Conservation (phyloP, 208 protist genomes). For the Tritrichomonas musculus region DNA sequence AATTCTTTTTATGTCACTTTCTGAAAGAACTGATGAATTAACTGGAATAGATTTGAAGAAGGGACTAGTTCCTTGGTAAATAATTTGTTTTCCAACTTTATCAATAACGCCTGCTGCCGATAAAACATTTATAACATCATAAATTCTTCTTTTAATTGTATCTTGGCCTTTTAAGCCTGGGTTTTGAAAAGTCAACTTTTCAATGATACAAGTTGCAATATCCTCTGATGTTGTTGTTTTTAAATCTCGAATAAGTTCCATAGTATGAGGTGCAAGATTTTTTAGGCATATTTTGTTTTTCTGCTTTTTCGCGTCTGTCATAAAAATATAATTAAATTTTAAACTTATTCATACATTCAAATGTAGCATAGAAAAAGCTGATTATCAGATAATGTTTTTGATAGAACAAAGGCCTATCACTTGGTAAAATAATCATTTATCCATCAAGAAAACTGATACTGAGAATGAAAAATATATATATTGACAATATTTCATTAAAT, state of each 20-base stretch:
- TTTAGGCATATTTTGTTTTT: slow-evolving; percentile 14
- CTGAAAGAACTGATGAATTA: not conserved
- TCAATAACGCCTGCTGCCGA: not conserved
- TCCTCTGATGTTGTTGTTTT: slow-evolving; percentile 11
- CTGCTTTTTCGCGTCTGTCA: too few relatives aligned
- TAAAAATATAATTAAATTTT: too few relatives aligned
- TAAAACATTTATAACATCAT: slow-evolving; percentile 29
- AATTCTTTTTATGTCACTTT: not conserved
- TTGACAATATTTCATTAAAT: too few relatives aligned
- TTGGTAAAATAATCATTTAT: too few relatives aligned
- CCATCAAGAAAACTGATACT: too few relatives aligned
- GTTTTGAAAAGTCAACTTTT: not conserved
- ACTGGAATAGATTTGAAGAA: too few relatives aligned
- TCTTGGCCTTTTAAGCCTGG: not conserved
- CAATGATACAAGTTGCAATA: not conserved
- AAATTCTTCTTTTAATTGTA: not conserved
- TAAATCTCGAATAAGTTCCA: not conserved
- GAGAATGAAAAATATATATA: too few relatives aligned
- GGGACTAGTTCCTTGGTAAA: not conserved
- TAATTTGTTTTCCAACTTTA: slow-evolving; percentile 11
- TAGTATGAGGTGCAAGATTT: not conserved
- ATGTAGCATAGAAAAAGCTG: too few relatives aligned
- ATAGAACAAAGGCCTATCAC: too few relatives aligned
- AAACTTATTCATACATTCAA: too few relatives aligned
- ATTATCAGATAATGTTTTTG: too few relatives aligned